Evolutionary conservation across 2,329 filamentous ascomycete genomes (phyloP).

Genomic region (Nemania diffusa): DNA sequence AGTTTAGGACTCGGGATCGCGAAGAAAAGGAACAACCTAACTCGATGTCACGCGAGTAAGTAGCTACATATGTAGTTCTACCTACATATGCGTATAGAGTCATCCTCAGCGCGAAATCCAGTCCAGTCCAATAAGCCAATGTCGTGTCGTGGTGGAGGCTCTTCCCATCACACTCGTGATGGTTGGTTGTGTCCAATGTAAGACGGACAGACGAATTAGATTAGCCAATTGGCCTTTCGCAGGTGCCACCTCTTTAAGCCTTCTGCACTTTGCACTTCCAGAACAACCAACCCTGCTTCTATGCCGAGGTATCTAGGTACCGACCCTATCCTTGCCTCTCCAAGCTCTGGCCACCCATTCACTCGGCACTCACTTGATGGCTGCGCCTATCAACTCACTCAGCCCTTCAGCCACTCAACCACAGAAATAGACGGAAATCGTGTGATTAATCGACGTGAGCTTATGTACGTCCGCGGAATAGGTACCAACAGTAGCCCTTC

Average conservation of each 20-base stretch:
- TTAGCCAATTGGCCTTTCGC: conserved; percentile 39
- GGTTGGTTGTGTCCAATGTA: conserved; percentile 1
- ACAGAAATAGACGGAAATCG: not conserved
- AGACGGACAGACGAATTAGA: conserved; percentile 40
- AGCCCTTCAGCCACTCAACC: not conserved
- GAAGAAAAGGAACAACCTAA: conserved; percentile 12
- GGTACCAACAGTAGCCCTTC: not conserved
- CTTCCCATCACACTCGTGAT: conserved; percentile 16
- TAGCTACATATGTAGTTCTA: too few species aligned
- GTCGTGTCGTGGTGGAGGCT: conserved; percentile 14
- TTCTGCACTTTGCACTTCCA: conserved; percentile 9
- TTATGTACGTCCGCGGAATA: not conserved
- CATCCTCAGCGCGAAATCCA: conserved; percentile 20
- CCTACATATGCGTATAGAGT: conserved; percentile 5
- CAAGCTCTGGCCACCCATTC: conserved; percentile 9
- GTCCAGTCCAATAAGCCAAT: conserved; percentile 13
- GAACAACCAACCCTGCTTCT: conserved; percentile 24
- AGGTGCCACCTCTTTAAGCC: conserved; percentile 8
- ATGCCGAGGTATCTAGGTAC: too few species aligned
- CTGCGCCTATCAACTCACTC: conserved; percentile 4
- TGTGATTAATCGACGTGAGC: conserved; percentile 18
- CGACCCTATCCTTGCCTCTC: conserved; percentile 26
- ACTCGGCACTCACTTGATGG: conserved; percentile 2
- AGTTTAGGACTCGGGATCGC: conserved; percentile 11
- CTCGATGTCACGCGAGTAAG: conserved; percentile 21